phyloP scores from a whole-genome alignment of 345 rosid genomes.

The Pelargonium nanum region DNA sequence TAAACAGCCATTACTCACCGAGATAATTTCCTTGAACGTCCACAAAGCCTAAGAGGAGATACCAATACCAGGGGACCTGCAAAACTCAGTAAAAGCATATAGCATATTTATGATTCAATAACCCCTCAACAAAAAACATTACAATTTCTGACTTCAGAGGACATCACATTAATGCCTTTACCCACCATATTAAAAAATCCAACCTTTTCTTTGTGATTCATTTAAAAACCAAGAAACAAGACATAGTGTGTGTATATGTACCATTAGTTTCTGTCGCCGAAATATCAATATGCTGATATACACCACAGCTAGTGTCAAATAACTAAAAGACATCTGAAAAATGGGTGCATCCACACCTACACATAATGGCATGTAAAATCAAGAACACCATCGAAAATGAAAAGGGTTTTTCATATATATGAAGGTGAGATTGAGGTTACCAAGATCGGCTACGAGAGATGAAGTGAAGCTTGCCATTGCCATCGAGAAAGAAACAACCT shows the following conservation, averaged over 20 bases:
- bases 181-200: too few relatives aligned
- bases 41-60: slow-evolving; percentile 43
- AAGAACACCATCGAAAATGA: not conserved
- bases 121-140: not conserved
- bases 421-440: not conserved
- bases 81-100: not conserved
- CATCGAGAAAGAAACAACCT: not conserved
- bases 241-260: not conserved
- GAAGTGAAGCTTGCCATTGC: not conserved
- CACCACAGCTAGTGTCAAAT: not conserved
- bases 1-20: slow-evolving; percentile 26
- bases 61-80: slow-evolving; percentile 55
- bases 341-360: slow-evolving; percentile 2
- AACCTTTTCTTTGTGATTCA: too few relatives aligned
- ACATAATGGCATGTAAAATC: not conserved
- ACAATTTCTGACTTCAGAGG: not conserved
- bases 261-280: not conserved
- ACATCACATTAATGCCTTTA: too few relatives aligned
- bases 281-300: not conserved
- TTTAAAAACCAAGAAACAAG: too few relatives aligned
- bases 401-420: not conserved
- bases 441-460: not conserved
- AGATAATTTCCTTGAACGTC: slow-evolving; percentile 58
- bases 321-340: not conserved
- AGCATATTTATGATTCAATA: not conserved